Conservation (phyloP, 345 rosid species). For the Rhizophora apiculata region DNA sequence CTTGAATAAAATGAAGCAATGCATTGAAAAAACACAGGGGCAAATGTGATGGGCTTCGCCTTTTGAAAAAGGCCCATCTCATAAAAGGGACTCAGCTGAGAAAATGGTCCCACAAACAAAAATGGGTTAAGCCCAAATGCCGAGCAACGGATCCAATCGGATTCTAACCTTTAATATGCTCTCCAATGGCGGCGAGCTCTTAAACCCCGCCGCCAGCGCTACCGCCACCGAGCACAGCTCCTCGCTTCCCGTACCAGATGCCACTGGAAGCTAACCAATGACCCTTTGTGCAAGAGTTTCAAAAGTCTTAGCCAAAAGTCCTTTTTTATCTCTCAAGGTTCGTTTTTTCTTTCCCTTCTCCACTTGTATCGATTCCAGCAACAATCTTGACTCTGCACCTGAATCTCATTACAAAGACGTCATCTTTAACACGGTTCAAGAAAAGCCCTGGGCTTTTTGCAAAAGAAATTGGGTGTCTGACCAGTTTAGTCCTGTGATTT, state of each 20-base stretch:
- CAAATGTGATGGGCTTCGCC: no score
- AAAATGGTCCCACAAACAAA: no score
- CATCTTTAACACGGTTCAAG: slow-evolving; percentile 38
- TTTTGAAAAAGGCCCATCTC: no score
- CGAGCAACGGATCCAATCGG: no score
- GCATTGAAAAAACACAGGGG: no score
- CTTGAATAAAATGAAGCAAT: no score
- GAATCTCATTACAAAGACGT: slow-evolving; percentile 39
- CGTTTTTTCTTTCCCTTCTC: slow-evolving; percentile 34
- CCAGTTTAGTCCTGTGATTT: slow-evolving; percentile 38
- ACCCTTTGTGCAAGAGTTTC: slow-evolving; percentile 56
- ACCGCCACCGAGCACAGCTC: background rate
- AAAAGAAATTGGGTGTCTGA: slow-evolving; percentile 41
- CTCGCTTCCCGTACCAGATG: background rate
- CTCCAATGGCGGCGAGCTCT: background rate
- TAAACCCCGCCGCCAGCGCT: background rate
- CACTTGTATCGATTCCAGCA: slow-evolving; percentile 13
- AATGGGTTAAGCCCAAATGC: no score
- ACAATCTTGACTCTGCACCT: background rate
- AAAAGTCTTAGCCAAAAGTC: slow-evolving; percentile 39
- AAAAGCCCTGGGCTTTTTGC: slow-evolving; percentile 34
- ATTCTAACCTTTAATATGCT: no score
- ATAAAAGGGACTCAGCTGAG: no score
- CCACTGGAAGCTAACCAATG: slow-evolving; percentile 43
- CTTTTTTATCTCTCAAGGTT: slow-evolving; percentile 29